Conservation (phyloP, 169 alveolate species). For the Amoebophrya sp. region DNA sequence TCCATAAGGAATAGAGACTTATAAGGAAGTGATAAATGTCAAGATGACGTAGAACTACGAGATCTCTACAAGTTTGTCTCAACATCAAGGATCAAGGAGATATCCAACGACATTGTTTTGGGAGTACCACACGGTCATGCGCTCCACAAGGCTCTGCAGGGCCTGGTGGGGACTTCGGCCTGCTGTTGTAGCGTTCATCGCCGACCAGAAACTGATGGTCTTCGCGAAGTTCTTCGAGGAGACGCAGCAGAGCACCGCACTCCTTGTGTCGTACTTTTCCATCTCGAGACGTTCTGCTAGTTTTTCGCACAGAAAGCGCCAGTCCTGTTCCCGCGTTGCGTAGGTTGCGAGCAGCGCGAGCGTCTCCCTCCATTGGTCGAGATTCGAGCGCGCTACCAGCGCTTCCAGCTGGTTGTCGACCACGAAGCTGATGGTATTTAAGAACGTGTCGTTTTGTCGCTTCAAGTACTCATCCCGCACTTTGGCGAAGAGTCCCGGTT, state of each 20-base stretch:
- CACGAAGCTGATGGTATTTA: not conserved
- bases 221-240: not conserved
- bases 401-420: constrained; percentile 1
- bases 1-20: not conserved
- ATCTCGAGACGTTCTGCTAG: not conserved
- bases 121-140: constrained; percentile 9
- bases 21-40: not conserved
- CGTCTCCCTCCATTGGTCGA: not conserved
- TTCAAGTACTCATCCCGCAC: not conserved
- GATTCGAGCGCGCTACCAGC: not conserved
- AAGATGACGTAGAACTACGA: not conserved
- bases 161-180: not conserved
- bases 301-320: not conserved
- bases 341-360: not conserved
- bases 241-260: not conserved
- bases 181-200: not conserved
- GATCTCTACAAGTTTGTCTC: not conserved
- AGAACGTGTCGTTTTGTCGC: not conserved
- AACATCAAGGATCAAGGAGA: not conserved
- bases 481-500: constrained; percentile 15
- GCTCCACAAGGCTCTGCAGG: not conserved
- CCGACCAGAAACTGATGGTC: not conserved
- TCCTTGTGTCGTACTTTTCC: not conserved
- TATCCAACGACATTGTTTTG: not conserved
- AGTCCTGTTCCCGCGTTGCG: not conserved